phyloP scores from a whole-genome alignment of 345 rosid species.

The Sonneratia caseolaris region DNA sequence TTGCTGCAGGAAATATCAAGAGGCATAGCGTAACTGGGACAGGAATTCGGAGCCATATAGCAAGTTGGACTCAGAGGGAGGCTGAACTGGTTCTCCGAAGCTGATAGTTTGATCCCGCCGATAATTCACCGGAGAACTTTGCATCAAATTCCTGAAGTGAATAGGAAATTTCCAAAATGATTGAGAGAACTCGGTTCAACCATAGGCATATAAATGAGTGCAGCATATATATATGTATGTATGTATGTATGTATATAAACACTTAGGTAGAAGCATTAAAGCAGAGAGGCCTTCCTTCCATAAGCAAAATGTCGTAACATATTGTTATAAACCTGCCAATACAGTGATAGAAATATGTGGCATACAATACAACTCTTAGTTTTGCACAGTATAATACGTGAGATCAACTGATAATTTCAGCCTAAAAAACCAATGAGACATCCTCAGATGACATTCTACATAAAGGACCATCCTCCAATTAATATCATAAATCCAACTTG shows the following conservation, averaged over 20 bases:
- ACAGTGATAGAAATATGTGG: too few relatives aligned
- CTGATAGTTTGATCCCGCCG: constrained; percentile 27
- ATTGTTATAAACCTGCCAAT: too few relatives aligned
- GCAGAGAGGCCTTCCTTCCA: too few relatives aligned
- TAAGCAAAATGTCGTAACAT: too few relatives aligned
- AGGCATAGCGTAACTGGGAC: background rate
- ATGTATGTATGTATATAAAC: too few relatives aligned
- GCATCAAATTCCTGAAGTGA: constrained; percentile 37
- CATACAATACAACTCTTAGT: too few relatives aligned
- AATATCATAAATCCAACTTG: background rate
- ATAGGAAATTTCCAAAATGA: background rate
- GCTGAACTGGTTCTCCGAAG: constrained; percentile 54
- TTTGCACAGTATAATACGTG: too few relatives aligned
- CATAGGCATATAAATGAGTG: background rate
- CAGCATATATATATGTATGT: too few relatives aligned
- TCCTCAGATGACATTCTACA: background rate
- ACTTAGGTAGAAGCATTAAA: background rate
- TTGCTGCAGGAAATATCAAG: background rate
- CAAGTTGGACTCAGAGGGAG: constrained; percentile 19
- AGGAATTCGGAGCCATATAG: background rate
- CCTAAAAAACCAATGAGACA: background rate
- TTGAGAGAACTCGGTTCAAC: background rate
- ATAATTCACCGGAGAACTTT: constrained; percentile 14
- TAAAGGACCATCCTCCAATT: background rate
- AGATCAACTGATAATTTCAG: background rate